Evolutionary conservation across 2,329 filamentous ascomycete genomes (phyloP).

Genomic region (Leptographium procerum): DNA sequence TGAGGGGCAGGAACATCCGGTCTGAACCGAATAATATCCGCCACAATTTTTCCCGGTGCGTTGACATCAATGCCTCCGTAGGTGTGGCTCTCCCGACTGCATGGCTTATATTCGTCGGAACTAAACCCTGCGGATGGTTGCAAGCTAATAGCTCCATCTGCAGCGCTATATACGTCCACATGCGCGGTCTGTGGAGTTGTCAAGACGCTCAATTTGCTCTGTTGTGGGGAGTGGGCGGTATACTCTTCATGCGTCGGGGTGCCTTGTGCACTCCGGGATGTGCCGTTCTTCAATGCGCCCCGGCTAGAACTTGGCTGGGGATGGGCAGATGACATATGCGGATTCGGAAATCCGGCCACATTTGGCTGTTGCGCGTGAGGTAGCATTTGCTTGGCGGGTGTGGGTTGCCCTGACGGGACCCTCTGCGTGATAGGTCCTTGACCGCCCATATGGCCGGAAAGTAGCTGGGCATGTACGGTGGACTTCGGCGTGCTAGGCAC

Average conservation of each 20-base stretch:
- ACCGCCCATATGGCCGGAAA: slow-evolving; percentile 21
- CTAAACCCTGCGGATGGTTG: slow-evolving; percentile 28
- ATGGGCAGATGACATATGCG: slow-evolving; percentile 32
- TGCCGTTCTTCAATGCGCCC: slow-evolving; percentile 36
- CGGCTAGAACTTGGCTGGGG: slow-evolving; percentile 25
- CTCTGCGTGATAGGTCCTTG: neutral
- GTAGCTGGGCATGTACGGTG: slow-evolving; percentile 27
- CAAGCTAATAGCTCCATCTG: slow-evolving; percentile 17
- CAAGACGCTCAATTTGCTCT: slow-evolving; percentile 25
- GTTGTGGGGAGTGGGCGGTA: slow-evolving; percentile 31
- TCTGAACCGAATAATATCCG: slow-evolving; percentile 55
- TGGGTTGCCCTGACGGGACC: slow-evolving; percentile 26
- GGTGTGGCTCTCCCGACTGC: slow-evolving; percentile 40
- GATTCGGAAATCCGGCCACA: slow-evolving; percentile 38
- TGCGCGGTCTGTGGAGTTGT: slow-evolving; percentile 18
- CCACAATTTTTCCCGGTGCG: slow-evolving; percentile 51
- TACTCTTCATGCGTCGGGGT: slow-evolving; percentile 30
- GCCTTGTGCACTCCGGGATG: slow-evolving; percentile 40
- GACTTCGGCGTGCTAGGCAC: slow-evolving; percentile 32
- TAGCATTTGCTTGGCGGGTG: slow-evolving; percentile 32
- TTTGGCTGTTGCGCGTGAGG: slow-evolving; percentile 34
- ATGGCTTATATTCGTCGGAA: slow-evolving; percentile 44
- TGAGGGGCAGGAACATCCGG: slow-evolving; percentile 63
- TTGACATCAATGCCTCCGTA: slow-evolving; percentile 65
- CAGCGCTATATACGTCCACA: slow-evolving; percentile 18